Evolutionary conservation across 2,329 filamentous ascomycete genomes (phyloP).

Genomic region (Ceratocystis smalleyi): DNA sequence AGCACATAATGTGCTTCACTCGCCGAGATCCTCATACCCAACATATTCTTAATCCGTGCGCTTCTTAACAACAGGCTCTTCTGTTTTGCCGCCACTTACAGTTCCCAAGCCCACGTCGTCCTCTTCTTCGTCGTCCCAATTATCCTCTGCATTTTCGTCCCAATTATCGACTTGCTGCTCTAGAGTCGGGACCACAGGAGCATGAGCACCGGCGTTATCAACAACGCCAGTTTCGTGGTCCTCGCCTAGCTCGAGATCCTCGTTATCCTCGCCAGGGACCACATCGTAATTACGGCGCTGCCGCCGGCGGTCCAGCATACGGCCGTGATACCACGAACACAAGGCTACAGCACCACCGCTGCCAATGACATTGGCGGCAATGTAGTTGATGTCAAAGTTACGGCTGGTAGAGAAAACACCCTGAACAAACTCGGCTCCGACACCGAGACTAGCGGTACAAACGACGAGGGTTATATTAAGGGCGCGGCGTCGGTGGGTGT

Average conservation of each 20-base stretch:
- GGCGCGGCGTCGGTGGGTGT: slow-evolving; percentile 72
- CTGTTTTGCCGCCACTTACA: slow-evolving; percentile 18
- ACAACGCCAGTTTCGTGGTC: slow-evolving; percentile 53
- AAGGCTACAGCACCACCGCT: slow-evolving; percentile 55
- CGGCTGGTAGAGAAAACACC: slow-evolving; percentile 58
- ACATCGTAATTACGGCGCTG: slow-evolving; percentile 55
- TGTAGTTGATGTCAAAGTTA: slow-evolving; percentile 63
- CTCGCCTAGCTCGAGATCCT: slow-evolving; percentile 65
- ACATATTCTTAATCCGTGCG: slow-evolving; percentile 22
- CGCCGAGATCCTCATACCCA: not conserved
- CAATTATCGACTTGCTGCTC: slow-evolving; percentile 84
- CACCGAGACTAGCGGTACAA: slow-evolving; percentile 55
- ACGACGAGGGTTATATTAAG: slow-evolving; percentile 69
- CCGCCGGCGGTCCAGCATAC: slow-evolving; percentile 82
- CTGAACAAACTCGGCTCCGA: slow-evolving; percentile 65
- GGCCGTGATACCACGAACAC: slow-evolving; percentile 83
- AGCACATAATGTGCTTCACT: not conserved
- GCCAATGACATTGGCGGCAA: slow-evolving; percentile 74
- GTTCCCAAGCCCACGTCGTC: slow-evolving; percentile 21
- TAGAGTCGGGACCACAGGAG: slow-evolving; percentile 30
- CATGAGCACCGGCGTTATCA: slow-evolving; percentile 21
- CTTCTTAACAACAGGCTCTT: slow-evolving; percentile 22
- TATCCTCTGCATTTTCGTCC: slow-evolving; percentile 63
- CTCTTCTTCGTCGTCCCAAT: slow-evolving; percentile 37
- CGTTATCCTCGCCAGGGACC: slow-evolving; percentile 45